phyloP scores from a whole-genome alignment of 257 asterid genomes.

The Mentha longifolia region DNA sequence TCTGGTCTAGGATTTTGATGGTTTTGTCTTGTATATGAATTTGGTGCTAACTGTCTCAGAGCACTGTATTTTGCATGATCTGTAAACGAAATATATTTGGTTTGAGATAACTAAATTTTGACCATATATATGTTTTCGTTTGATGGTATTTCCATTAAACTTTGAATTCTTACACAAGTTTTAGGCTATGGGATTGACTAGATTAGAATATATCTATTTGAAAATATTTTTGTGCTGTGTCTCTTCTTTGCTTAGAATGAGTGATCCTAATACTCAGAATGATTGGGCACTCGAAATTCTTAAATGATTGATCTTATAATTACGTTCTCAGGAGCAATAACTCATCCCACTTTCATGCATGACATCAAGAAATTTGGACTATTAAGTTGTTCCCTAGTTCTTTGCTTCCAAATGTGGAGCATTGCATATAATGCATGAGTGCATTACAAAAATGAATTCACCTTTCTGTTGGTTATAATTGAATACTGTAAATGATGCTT shows the following conservation, averaged over 20 bases:
- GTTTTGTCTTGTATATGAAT: slow-evolving; percentile 15
- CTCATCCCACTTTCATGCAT: neutral
- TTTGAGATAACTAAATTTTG: neutral
- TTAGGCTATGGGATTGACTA: slow-evolving; percentile 18
- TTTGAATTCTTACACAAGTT: slow-evolving; percentile 9
- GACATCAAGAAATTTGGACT: neutral
- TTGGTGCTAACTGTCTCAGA: slow-evolving; percentile 5
- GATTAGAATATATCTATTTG: slow-evolving; percentile 2
- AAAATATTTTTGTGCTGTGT: neutral
- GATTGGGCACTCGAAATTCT: slow-evolving; percentile 10
- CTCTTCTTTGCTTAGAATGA: no score
- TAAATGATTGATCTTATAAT: slow-evolving; percentile 3
- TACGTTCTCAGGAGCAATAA: neutral
- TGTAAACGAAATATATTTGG: neutral
- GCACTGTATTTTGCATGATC: slow-evolving; percentile 6
- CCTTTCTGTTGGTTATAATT: neutral
- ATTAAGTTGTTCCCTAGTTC: slow-evolving; percentile 1
- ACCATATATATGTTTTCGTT: neutral
- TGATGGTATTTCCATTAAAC: slow-evolving; percentile 8
- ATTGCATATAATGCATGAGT: neutral
- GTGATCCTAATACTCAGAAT: neutral
- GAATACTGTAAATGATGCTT: neutral
- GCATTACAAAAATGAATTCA: slow-evolving; percentile 5
- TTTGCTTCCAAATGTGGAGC: slow-evolving; percentile 14
- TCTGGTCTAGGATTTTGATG: slow-evolving; percentile 9